These are phyloP conservation scores for Nosema bombycis DNA, from an alignment of 371 early-diverging fungal genomes.

Conservation along the genomic window DNA sequence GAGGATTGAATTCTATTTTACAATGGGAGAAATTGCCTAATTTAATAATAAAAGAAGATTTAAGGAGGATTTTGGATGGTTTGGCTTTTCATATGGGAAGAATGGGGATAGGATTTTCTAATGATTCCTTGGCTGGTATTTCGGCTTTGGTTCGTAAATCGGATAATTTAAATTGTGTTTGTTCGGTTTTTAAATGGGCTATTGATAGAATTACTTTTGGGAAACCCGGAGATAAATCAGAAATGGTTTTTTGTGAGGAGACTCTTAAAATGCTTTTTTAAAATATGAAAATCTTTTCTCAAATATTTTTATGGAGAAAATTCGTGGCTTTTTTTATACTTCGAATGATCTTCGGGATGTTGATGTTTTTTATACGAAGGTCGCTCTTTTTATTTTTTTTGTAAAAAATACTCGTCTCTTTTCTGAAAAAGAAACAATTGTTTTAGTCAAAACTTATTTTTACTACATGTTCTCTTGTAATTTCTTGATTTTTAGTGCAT, in stretches of 20 bases:
- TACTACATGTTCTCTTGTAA: not conserved
- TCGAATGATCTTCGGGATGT: not conserved
- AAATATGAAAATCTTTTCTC: not conserved
- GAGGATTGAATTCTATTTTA: not conserved
- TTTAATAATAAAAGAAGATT: not conserved
- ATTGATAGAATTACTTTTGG: not conserved
- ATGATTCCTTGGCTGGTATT: not conserved
- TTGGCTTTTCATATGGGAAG: too few species aligned
- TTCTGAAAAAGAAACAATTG: not conserved
- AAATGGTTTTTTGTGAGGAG: not conserved
- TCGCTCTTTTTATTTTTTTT: not conserved
- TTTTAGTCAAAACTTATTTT: not conserved
- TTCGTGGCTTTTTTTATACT: not conserved
- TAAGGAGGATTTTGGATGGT: not conserved
- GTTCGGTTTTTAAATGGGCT: not conserved
- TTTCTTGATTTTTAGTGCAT: not conserved
- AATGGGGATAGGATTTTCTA: not conserved
- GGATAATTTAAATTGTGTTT: not conserved
- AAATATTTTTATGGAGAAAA: not conserved
- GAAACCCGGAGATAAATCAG: too few species aligned
- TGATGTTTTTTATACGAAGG: not conserved
- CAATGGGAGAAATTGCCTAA: not conserved
- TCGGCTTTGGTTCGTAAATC: not conserved
- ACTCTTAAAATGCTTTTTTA: not conserved
- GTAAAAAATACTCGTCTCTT: not conserved